A percentile compares a stretch with the other conserved stretches of the same genome.
These are phyloP conservation scores for Phialophora macrospora DNA, from an alignment of 2,329 filamentous ascomycete species.

Conservation along the genomic window DNA sequence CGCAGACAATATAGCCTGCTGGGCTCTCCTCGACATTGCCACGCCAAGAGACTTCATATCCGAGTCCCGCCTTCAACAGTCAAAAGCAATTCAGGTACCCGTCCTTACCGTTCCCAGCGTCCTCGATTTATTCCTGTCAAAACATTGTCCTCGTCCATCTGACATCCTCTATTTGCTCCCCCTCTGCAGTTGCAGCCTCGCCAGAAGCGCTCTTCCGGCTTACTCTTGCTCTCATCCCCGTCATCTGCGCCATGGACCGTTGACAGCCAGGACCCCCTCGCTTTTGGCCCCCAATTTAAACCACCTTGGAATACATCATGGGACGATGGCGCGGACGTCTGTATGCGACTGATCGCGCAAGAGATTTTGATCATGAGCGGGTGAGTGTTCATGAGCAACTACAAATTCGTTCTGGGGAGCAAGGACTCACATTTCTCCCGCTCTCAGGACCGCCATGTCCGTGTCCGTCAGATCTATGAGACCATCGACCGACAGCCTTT, in stretches of 20 bases:
- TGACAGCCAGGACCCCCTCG: constrained; percentile 23
- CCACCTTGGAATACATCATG: constrained; percentile 17
- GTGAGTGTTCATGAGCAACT: constrained; percentile 3
- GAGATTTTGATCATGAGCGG: constrained; percentile 53
- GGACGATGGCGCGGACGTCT: constrained; percentile 40
- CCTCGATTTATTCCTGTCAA: constrained; percentile 9
- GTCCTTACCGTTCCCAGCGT: neutral
- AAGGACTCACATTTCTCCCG: neutral
- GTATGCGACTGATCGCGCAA: constrained; percentile 52
- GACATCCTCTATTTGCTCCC: constrained; percentile 2
- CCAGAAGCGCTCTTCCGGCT: neutral
- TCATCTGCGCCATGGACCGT: constrained; percentile 17
- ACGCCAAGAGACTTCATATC: constrained; percentile 9
- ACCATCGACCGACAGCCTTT: constrained; percentile 51
- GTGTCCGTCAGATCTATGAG: constrained; percentile 52
- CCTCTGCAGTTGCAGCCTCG: constrained; percentile 8
- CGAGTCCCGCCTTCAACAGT: constrained; percentile 12
- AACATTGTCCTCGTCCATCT: constrained; percentile 4
- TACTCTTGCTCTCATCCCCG: neutral
- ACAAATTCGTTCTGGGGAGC: neutral
- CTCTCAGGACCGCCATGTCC: constrained; percentile 49
- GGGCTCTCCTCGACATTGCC: neutral
- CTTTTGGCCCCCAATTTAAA: constrained; percentile 23
- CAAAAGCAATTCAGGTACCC: constrained; percentile 20
- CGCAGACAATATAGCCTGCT: constrained; percentile 1